Base-by-base conservation (phyloP, 331 rosid genomes). In the Dryas integrifolia region DNA sequence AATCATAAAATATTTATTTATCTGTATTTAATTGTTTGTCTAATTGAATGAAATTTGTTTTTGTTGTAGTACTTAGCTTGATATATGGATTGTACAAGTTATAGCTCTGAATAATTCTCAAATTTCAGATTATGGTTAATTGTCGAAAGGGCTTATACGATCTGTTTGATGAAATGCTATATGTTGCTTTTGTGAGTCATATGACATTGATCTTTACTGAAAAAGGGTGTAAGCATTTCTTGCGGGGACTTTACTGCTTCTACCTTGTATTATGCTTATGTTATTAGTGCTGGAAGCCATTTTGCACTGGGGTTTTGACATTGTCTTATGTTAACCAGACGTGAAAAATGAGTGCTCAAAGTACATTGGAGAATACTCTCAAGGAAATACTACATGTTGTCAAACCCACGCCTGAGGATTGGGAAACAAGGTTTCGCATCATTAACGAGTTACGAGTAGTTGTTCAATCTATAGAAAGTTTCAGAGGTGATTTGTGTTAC, bases 401-500 rank as follows among this genome's bases (percentile, higher is more conserved):
- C 72, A 69, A 83, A 51, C 96, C 97, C 53, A 46, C 13, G 48
- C 79, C 66, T 14, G 81, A 68, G 74, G 97, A 94, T 79, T 68
- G 91, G 91, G 70, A 1, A 26, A 45, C 58, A 45, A 86, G 98
- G 16, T 67, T 73, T 66, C 80, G 60, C 65, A 75, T 91, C 21
- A 75, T 89, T 68, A 65, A 64, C 3, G 90, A 84, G 73, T 46
- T 94, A 26, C 79, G 60, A 50, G 57, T 41, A 75, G 70, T 79
- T 73, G 87, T 83, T 64, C 69, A 71, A 72, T 81, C 96, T 18
- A 48, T 89, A 55, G 89, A 86, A 62, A 81, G 69, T 70, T 80
- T 94, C 58, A 87, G 97, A 89, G 97, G 98, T 94, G 72, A 80
- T 47, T 64, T 73, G 39, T 49, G 69, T 51, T 61, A 16, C 38